phyloP scores from a whole-genome alignment of 805 yeast genomes.

The Saturnispora saitoi region DNA sequence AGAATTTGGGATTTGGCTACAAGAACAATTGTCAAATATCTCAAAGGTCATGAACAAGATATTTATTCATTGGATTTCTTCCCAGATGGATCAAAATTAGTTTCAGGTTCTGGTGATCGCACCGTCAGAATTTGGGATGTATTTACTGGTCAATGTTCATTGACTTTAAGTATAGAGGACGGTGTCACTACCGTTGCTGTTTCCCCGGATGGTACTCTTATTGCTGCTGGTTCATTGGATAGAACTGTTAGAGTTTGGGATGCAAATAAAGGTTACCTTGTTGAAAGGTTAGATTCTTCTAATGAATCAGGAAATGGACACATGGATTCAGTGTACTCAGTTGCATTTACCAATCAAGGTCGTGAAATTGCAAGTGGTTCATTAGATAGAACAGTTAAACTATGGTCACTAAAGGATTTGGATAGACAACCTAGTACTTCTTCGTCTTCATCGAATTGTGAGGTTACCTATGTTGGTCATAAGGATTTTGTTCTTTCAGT shows the following conservation, averaged over 20 bases:
- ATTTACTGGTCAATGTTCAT: conserved; percentile 77
- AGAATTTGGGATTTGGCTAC: conserved; percentile 93
- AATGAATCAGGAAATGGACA: conserved; percentile 87
- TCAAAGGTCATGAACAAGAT: conserved; percentile 95
- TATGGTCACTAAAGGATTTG: conserved; percentile 78
- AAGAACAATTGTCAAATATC: conserved; percentile 72
- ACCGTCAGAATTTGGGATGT: conserved; percentile 96
- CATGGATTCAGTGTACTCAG: conserved; percentile 91
- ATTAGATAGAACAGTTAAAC: conserved; percentile 88
- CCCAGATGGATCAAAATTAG: conserved; percentile 88
- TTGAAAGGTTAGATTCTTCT: conserved; percentile 87
- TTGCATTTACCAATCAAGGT: conserved; percentile 87
- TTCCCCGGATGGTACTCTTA: conserved; percentile 86
- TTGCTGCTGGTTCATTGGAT: conserved; percentile 95
- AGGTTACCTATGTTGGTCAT: conserved; percentile 91
- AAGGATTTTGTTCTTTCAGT: conserved; percentile 92
- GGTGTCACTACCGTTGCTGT: conserved; percentile 98
- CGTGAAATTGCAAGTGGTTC: conserved; percentile 91
- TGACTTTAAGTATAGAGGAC: conserved; percentile 87
- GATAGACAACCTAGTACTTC: conserved; percentile 38
- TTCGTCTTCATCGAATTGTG: conserved; percentile 50
- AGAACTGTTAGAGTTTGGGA: conserved; percentile 97
- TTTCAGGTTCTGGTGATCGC: conserved; percentile 93
- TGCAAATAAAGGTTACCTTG: conserved; percentile 81
- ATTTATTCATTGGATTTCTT: conserved; percentile 91